Base-by-base conservation (phyloP, 441 rosid species). In the Kokia cookei region DNA sequence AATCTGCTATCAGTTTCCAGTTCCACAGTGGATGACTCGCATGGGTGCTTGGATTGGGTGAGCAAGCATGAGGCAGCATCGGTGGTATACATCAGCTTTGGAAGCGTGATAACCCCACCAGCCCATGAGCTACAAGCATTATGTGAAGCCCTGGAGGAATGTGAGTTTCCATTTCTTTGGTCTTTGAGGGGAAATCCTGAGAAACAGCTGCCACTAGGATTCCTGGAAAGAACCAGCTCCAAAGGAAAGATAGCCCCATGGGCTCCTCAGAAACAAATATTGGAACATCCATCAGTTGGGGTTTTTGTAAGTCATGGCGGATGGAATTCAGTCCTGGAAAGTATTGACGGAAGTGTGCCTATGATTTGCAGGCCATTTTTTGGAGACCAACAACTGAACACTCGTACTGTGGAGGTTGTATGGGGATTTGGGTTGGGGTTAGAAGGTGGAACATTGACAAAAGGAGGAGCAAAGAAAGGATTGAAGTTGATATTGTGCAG, bases 321-420 rank as follows among this genome's bases (percentile, higher is more conserved):
- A 4, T 87, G 90, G 88, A 87, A 89, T 66, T 87, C 90, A 0
- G 73, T 83, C 8, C 13, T 62, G 69, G 93, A 89, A 72, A 80
- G 87, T 32, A 55, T 89, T 3, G 6, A 35, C 1, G 84, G 86
- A 0, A 74, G 86, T 1, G 87, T 86, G 10, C 93, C 93, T 0
- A 73, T 86, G 90, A 79, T 87, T 35, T 81, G 82, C n/a, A 69
- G 86, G 77, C 82, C 90, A 2, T 83, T 81, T 74, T 86, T 89
- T 15, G 90, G 79, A 2, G 91, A 89, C 42, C 91, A 89, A 12
- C 9, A 3, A 7, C 24, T 87, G 73, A 83, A 86, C 58, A 19
- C 40, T 32, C 67, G 84, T 74, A 80, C 72, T 0, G 57, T 84
- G 17, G 89, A 83, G 75, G 71, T 42, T 0, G 75, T 67, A 0